phyloP scores from a whole-genome alignment of 2,329 filamentous ascomycete species.

The Cladosporium austrohemisphaericum region DNA sequence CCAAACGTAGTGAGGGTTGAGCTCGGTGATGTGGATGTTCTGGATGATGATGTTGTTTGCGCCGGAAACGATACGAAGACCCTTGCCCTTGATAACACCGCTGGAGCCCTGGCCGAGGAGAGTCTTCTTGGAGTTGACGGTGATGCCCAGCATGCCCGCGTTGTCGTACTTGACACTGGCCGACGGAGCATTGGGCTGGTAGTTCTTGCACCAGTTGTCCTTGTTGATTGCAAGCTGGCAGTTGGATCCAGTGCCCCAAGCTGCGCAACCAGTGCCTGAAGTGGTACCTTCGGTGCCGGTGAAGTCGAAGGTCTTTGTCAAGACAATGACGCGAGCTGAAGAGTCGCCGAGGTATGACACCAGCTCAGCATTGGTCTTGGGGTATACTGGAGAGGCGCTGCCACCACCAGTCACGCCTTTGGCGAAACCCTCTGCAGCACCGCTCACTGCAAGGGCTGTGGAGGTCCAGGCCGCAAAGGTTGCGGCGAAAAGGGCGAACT shows the following conservation, averaged over 20 bases:
- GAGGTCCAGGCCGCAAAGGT: conserved; percentile 7
- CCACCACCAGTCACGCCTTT: conserved; percentile 57
- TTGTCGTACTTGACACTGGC: conserved; percentile 33
- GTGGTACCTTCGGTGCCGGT: conserved; percentile 50
- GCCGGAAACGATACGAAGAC: conserved; percentile 32
- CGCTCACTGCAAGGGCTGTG: conserved; percentile 10
- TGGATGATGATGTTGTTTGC: conserved; percentile 52
- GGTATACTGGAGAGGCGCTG: conserved; percentile 51
- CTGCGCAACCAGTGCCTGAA: conserved; percentile 43
- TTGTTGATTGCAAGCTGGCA: conserved; percentile 60
- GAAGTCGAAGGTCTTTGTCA: conserved; percentile 53
- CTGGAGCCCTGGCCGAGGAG: conserved; percentile 36
- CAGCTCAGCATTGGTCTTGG: conserved; percentile 49
- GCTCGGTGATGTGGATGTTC: conserved; percentile 32
- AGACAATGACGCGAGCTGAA: conserved; percentile 54
- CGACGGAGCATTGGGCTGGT: conserved; percentile 44
- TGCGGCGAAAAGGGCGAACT: conserved; percentile 1
- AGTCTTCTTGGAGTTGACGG: conserved; percentile 37
- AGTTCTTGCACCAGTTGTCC: conserved; percentile 54
- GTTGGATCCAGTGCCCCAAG: conserved; percentile 45
- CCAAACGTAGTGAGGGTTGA: conserved; percentile 34
- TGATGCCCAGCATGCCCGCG: conserved; percentile 27
- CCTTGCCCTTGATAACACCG: conserved; percentile 38
- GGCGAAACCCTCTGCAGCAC: conserved; percentile 41
- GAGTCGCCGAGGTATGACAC: conserved; percentile 55